Evolutionary conservation across 2,329 filamentous ascomycete species (phyloP), one percentile per base, ranked within the genome.

Genomic region (Colletotrichum truncatum): DNA sequence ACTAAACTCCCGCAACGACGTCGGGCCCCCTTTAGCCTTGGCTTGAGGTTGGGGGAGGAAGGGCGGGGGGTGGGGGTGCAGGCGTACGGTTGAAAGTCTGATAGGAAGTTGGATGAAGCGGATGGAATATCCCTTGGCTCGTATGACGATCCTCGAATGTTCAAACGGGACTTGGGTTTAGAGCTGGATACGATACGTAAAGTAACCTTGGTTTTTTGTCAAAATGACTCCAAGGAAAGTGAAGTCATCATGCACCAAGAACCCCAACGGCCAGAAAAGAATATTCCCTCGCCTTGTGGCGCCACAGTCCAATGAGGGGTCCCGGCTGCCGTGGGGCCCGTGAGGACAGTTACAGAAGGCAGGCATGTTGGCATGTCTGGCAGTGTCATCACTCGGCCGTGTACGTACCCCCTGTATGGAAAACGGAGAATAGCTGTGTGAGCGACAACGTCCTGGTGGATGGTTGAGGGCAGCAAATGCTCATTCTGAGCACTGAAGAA

Each of bases 231-330:
- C 34, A 25, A 49, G 32, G 25, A 26, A 38, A 21, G 26, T 55
- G 56, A 65, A 54, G 62, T 65, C 62, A 55, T 62, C 14, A 62
- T 61, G 56, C 48, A 28, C 48, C 61, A 30, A 30, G 25, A 28
- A 28, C 30, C 41, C 41, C 30, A 41, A 28, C n/a, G n/a, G n/a
- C n/a, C n/a, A n/a, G 21, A 39, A 39, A 39, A 32, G 32, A 65
- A 55, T 62, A 54, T 54, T 65, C 49, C 7, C 48, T 30, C 26
- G 38, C 32, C 43, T 48, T 30, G 39, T 28, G 26, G 28, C 38
- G 21, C 32, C 49, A 30, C 43, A 48, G 56, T 43, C 57, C 56
- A 65, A 65, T 62, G 62, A 65, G 62, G 49, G 62, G 56, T 49
- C 54, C 39, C 5, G 6, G 38, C 34, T 46, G 46, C 21, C 26